Evolutionary conservation across 2,329 filamentous ascomycete species (phyloP).

Genomic region (Phoma sp.): DNA sequence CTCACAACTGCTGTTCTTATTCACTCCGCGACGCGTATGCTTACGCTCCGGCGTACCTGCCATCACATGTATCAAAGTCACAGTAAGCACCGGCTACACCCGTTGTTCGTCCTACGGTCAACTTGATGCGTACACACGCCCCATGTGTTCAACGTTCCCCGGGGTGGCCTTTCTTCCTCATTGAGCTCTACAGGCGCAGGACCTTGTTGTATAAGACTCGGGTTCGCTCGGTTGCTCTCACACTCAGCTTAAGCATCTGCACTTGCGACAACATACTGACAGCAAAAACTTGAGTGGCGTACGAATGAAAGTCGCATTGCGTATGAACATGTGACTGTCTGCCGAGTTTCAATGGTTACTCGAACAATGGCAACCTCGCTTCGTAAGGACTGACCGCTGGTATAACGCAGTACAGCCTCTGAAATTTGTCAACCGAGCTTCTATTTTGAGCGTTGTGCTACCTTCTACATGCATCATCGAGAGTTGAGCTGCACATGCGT

Average conservation of each 20-base stretch:
- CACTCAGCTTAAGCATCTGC: too few relatives aligned
- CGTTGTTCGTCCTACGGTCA: not conserved
- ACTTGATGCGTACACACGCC: conserved; percentile 2
- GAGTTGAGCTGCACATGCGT: conserved; percentile 10
- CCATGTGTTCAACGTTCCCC: conserved; percentile 1
- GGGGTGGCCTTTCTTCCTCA: not conserved
- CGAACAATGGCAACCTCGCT: not conserved
- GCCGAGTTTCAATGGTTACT: not conserved
- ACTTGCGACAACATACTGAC: too few relatives aligned
- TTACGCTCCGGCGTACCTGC: not conserved
- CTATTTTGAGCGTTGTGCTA: conserved; percentile 17
- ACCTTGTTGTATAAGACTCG: not conserved
- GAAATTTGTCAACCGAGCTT: not conserved
- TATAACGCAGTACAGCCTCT: conserved; percentile 8
- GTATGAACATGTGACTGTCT: too few relatives aligned
- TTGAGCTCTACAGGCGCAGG: not conserved
- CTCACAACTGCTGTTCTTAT: not conserved
- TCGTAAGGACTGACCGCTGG: not conserved
- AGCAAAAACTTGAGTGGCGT: not conserved
- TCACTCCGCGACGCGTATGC: not conserved
- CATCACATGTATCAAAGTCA: not conserved
- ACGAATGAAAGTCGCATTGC: not conserved
- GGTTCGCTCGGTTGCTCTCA: too few relatives aligned
- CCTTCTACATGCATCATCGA: conserved; percentile 17
- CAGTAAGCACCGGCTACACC: not conserved